Percentiles rank a stretch among this genome's conserved stretches.
phyloP scores from a whole-genome alignment of 345 rosid genomes.

The Eucalyptus lansdowneana region DNA sequence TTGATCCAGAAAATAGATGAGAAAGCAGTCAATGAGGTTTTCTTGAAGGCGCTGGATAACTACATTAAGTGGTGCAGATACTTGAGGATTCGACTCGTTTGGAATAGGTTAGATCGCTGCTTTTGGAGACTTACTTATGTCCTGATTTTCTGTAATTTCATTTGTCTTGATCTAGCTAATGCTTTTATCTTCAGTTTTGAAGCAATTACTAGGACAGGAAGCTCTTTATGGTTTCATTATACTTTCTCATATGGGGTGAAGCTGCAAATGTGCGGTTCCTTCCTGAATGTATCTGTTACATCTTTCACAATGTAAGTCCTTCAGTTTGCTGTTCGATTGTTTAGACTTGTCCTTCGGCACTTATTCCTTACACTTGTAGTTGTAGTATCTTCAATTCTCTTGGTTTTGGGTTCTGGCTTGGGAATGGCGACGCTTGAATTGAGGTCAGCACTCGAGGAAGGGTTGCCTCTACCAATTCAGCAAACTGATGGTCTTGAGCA shows the following conservation, averaged over 20 bases:
- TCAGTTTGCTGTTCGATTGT: not conserved
- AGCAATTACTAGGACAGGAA: slow-evolving; percentile 88
- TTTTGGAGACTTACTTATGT: not conserved
- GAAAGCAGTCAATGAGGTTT: slow-evolving; percentile 85
- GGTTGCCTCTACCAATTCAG: not conserved
- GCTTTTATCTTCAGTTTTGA: slow-evolving; percentile 39
- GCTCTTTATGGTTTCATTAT: slow-evolving; percentile 82
- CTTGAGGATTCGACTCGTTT: slow-evolving; percentile 65
- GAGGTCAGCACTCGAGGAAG: not conserved
- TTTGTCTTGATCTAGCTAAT: not conserved
- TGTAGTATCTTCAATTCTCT: not conserved
- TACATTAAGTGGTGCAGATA: slow-evolving; percentile 98
- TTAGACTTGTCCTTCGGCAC: not conserved
- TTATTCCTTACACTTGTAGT: not conserved
- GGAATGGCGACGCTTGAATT: not conserved
- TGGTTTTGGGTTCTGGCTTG: not conserved
- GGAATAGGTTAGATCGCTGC: slow-evolving; percentile 48
- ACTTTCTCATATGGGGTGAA: slow-evolving; percentile 98
- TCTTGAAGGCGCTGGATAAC: slow-evolving; percentile 82
- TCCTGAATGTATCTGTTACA: slow-evolving; percentile 95
- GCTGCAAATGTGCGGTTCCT: slow-evolving; percentile 98
- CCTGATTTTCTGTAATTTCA: not conserved
- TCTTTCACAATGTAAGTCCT: slow-evolving; percentile 84
- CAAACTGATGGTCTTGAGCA: not conserved
- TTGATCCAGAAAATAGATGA: slow-evolving; percentile 78